Evolutionary conservation across 1,284 basidiomycete genomes (phyloP).

Genomic region (Leccinum subrobustum): DNA sequence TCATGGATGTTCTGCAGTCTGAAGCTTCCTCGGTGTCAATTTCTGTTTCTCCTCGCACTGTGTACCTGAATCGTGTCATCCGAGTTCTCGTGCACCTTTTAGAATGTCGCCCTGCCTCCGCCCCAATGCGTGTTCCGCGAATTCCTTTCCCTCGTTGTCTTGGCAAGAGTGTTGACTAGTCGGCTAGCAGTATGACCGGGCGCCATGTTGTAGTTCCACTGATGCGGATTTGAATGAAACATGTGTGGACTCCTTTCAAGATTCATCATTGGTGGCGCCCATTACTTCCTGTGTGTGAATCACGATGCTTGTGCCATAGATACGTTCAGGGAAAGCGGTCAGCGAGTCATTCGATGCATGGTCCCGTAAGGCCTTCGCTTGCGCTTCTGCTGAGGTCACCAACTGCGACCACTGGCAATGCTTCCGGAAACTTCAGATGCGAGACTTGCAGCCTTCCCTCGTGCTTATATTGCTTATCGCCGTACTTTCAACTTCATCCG

Average conservation of each 20-base stretch:
- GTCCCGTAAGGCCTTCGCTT: neutral
- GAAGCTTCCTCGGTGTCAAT: no score
- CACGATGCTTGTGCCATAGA: no score
- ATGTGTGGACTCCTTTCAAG: neutral
- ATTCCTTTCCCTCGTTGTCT: neutral
- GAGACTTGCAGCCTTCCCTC: neutral
- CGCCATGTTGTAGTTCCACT: conserved; percentile 13
- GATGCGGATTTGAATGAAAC: neutral
- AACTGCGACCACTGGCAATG: conserved; percentile 2
- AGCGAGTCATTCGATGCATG: neutral
- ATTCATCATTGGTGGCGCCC: neutral
- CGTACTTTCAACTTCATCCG: neutral
- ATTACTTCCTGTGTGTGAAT: neutral
- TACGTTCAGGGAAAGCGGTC: neutral
- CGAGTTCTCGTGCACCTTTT: conserved; percentile 29
- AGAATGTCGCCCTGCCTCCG: conserved; percentile 22
- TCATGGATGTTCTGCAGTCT: no score
- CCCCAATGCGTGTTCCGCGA: conserved; percentile 37
- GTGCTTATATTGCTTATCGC: neutral
- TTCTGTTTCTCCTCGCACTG: no score
- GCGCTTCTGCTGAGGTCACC: neutral
- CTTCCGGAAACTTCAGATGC: neutral
- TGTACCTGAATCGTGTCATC: neutral
- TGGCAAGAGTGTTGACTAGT: neutral
- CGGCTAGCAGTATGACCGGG: conserved; percentile 32